Evolutionary conservation across 257 asterid species (phyloP), one percentile per base, ranked within the genome.

Genomic region (Handroanthus guayacan): DNA sequence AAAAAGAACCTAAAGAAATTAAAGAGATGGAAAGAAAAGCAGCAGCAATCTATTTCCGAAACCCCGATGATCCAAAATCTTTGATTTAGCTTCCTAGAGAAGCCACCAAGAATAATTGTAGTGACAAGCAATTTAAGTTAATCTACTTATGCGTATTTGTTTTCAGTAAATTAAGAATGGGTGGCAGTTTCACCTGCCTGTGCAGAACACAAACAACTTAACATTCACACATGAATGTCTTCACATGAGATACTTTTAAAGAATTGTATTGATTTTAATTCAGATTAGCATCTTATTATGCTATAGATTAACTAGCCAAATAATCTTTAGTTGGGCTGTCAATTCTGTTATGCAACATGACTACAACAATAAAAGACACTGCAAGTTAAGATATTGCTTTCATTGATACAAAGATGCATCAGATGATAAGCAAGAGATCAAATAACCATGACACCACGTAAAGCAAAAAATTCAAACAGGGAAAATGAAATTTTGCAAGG

Each of bases 311-410:
- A 50, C 67, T 31, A 67, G 31, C 31, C 31, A 18, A 63, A 66
- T 57, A 63, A 56, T 72, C 51, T 71, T 18, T 71, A n/a, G 86
- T 72, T 83, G 78, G 82, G 51, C 47, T 60, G 77, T 81, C 86
- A 76, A 81, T 63, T 81, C 75, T 14, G 43, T 72, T 72, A 63
- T 57, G 41, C 82, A 78, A 55, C 81, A 69, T 73, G 87, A 85
- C 67, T 62, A 43, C 43, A 82, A 80, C 81, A 70, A 38, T 38
- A 73, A 72, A 82, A 71, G 78, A 80, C 69, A 80, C 31, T 56
- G 68, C 62, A 67, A 75, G 84, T 69, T 78, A 69, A 78, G 56
- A 64, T 62, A 80, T 78, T 71, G 82, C 82, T 82, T 85, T 85
- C 87, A 69, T 12, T 69, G 66, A 62, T 41, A 64, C 78, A 62